Percentiles rank a stretch among this genome's conserved stretches.
phyloP scores from a whole-genome alignment of 495 filamentous ascomycete species.

The Penicillium coffeae region DNA sequence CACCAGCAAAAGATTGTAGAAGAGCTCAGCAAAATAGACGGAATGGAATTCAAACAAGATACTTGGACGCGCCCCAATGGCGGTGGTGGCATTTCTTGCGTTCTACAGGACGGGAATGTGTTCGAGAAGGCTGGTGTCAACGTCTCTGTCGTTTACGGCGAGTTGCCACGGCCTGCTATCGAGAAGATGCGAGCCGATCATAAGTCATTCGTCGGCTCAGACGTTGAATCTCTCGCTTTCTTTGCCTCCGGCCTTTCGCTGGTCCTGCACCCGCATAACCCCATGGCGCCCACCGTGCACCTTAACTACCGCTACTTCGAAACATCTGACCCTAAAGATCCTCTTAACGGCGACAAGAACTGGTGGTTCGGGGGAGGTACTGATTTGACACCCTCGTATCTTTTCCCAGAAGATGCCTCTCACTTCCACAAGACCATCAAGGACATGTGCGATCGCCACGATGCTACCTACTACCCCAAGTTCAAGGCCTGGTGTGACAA shows the following conservation, averaged over 20 bases:
- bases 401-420: conserved; percentile 94
- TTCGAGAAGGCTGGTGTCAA: conserved; percentile 99
- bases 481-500: conserved; percentile 99
- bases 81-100: conserved; percentile 83
- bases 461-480: conserved; percentile 84
- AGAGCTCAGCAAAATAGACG: conserved; percentile 77
- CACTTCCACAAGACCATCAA: conserved; percentile 96
- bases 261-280: conserved; percentile 89
- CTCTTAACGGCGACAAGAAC: conserved; percentile 64
- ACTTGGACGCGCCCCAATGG: conserved; percentile 85
- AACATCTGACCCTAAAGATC: conserved; percentile 59
- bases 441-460: conserved; percentile 87
- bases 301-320: conserved; percentile 99
- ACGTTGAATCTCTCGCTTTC: conserved; percentile 79
- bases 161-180: conserved; percentile 81
- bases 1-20: conserved; percentile 83
- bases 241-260: conserved; percentile 92
- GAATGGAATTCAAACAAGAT: conserved; percentile 74
- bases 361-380: conserved; percentile 99
- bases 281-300: conserved; percentile 96
- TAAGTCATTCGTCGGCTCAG: conserved; percentile 74
- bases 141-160: conserved; percentile 90
- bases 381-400: conserved; percentile 88
- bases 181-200: conserved; percentile 93
- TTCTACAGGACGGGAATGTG: conserved; percentile 90